phyloP scores from a whole-genome alignment of 495 filamentous ascomycete genomes.

The Daldinia concentrica region DNA sequence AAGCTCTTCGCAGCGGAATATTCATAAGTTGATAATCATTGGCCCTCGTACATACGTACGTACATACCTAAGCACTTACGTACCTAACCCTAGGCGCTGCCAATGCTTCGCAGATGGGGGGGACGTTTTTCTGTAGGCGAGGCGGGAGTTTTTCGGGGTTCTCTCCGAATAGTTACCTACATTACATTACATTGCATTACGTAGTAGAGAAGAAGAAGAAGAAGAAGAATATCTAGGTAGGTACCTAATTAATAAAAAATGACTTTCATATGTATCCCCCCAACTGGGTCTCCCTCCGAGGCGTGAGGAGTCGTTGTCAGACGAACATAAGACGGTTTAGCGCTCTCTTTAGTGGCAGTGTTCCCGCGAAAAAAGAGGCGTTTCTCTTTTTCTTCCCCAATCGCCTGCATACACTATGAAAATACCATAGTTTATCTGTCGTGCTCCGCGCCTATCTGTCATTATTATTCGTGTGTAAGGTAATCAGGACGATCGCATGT shows the following conservation, averaged over 20 bases:
- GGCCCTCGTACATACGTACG: background rate
- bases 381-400: too few relatives aligned
- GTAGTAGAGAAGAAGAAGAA: too few relatives aligned
- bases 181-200: too few relatives aligned
- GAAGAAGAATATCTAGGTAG: too few relatives aligned
- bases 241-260: too few relatives aligned
- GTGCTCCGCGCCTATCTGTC: slow-evolving; percentile 41
- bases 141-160: slow-evolving; percentile 30
- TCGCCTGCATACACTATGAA: slow-evolving; percentile 12
- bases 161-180: slow-evolving; percentile 19
- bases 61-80: too few relatives aligned
- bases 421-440: slow-evolving; percentile 17
- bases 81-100: slow-evolving; percentile 11
- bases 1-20: slow-evolving; percentile 27
- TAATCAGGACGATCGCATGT: slow-evolving; percentile 25
- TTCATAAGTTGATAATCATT: slow-evolving; percentile 24
- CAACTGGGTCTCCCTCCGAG: background rate
- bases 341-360: slow-evolving; percentile 22
- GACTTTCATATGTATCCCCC: too few relatives aligned
- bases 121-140: background rate
- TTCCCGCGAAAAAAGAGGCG: slow-evolving; percentile 6
- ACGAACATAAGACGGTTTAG: slow-evolving; percentile 21
- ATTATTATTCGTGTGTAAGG: slow-evolving; percentile 13
- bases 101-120: background rate
- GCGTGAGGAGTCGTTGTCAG: slow-evolving; percentile 24